Evolutionary conservation across 1,139 yeast species (phyloP).

Genomic region (Suhomyces yuchorum): DNA sequence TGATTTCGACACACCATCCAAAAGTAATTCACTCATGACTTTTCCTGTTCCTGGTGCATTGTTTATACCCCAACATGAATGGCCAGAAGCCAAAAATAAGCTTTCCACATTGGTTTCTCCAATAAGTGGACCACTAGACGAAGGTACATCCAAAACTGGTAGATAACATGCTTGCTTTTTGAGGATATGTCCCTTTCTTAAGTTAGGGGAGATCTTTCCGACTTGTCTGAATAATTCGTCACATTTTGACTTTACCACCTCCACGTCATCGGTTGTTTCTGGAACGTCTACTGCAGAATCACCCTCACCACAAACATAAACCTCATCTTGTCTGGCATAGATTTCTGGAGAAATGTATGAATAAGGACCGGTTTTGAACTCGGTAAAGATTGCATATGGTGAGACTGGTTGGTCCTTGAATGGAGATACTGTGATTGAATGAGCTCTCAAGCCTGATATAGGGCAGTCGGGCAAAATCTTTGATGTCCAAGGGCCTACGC

Average conservation of each 20-base stretch:
- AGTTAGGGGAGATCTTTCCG: slow-evolving; percentile 70
- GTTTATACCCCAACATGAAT: slow-evolving; percentile 98
- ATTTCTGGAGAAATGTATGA: slow-evolving; percentile 87
- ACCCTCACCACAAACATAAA: slow-evolving; percentile 97
- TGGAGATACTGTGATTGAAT: slow-evolving; percentile 89
- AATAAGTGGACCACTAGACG: slow-evolving; percentile 88
- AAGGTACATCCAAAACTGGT: slow-evolving; percentile 91
- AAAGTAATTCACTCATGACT: slow-evolving; percentile 79
- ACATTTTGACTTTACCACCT: slow-evolving; percentile 83
- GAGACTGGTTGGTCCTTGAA: slow-evolving; percentile 68
- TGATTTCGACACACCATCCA: slow-evolving; percentile 80
- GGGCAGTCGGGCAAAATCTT: slow-evolving; percentile 89
- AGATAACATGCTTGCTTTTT: slow-evolving; percentile 93
- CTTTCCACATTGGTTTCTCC: slow-evolving; percentile 89
- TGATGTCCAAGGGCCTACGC: slow-evolving; percentile 97
- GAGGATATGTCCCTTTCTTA: slow-evolving; percentile 73
- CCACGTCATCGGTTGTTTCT: slow-evolving; percentile 91
- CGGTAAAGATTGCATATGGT: slow-evolving; percentile 94
- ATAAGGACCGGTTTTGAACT: slow-evolving; percentile 65
- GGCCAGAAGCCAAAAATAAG: slow-evolving; percentile 84
- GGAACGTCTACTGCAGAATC: slow-evolving; percentile 90
- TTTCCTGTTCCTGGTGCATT: slow-evolving; percentile 97
- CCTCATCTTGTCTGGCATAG: slow-evolving; percentile 94
- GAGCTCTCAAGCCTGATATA: slow-evolving; percentile 88
- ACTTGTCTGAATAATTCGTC: slow-evolving; percentile 85